Evolutionary conservation across 331 rosid genomes (phyloP).

Genomic region (Acacia pycnantha): DNA sequence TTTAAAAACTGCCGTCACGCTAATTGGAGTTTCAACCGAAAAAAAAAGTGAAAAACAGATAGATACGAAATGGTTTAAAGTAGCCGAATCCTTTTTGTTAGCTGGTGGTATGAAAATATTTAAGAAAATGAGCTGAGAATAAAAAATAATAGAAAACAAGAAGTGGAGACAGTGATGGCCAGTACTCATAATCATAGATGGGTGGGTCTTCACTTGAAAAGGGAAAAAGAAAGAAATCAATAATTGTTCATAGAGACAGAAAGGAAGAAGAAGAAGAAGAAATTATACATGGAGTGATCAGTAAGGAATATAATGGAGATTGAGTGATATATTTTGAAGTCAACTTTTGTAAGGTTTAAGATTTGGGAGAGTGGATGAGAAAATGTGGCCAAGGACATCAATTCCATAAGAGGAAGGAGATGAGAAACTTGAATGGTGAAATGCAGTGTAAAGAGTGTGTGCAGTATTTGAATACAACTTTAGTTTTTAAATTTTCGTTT

Average conservation of each 20-base stretch:
- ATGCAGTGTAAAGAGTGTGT: not conserved
- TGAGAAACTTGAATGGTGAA: not conserved
- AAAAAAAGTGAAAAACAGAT: not conserved
- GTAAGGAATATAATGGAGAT: not conserved
- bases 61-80: not conserved
- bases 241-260: not conserved
- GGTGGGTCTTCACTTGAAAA: not conserved
- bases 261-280: not conserved
- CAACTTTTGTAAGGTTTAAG: not conserved
- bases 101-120: not conserved
- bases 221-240: not conserved
- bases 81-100: not conserved
- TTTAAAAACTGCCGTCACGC: not conserved
- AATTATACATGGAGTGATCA: not conserved
- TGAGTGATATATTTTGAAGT: not conserved
- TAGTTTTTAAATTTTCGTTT: too few species aligned
- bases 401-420: not conserved
- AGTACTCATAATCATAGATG: not conserved
- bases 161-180: not conserved
- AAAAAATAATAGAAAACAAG: not conserved
- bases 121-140: not conserved
- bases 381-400: not conserved
- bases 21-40: not conserved
- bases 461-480: not conserved
- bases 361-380: not conserved